These are phyloP conservation scores for Linnemannia elongata DNA, from an alignment of 192 early-diverging fungal genomes.

Conservation along the genomic window DNA sequence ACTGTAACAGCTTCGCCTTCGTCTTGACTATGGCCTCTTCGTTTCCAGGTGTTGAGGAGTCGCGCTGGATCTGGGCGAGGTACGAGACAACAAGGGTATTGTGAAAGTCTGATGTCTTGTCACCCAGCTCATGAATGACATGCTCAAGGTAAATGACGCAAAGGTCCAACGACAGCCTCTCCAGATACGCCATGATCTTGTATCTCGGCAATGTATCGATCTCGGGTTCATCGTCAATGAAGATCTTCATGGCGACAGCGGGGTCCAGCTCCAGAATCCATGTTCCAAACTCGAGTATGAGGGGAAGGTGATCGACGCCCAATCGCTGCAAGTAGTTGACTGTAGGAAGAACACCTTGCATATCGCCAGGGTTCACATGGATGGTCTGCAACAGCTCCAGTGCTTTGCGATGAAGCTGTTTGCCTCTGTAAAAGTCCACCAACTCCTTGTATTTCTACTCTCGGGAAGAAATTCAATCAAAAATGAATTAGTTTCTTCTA, in stretches of 20 bases:
- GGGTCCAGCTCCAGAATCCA: slow-evolving; percentile 83
- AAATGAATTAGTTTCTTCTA: background rate
- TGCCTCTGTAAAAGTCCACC: slow-evolving; percentile 94
- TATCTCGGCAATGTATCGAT: slow-evolving; percentile 74
- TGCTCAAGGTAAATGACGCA: slow-evolving; percentile 85
- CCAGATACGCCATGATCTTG: slow-evolving; percentile 76
- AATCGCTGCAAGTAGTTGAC: slow-evolving; percentile 86
- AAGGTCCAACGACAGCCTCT: slow-evolving; percentile 72
- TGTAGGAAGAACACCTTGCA: slow-evolving; percentile 74
- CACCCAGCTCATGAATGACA: slow-evolving; percentile 78
- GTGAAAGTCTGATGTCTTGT: slow-evolving; percentile 79
- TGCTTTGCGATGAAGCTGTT: slow-evolving; percentile 91
- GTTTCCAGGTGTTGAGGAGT: slow-evolving; percentile 19
- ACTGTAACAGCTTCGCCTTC: slow-evolving; percentile 66
- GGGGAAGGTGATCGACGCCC: slow-evolving; percentile 79
- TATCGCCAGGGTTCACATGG: slow-evolving; percentile 61
- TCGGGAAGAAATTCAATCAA: background rate
- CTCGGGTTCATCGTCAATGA: slow-evolving; percentile 69
- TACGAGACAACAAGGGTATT: slow-evolving; percentile 87
- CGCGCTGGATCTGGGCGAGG: slow-evolving; percentile 72
- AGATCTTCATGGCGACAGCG: slow-evolving; percentile 77
- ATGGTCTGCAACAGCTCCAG: slow-evolving; percentile 82
- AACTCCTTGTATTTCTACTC: slow-evolving; percentile 86
- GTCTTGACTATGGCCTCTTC: slow-evolving; percentile 36
- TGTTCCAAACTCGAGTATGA: slow-evolving; percentile 86